These are phyloP conservation scores for Evansstolkia leycettana DNA, from an alignment of 495 filamentous ascomycete species.

Conservation along the genomic window DNA sequence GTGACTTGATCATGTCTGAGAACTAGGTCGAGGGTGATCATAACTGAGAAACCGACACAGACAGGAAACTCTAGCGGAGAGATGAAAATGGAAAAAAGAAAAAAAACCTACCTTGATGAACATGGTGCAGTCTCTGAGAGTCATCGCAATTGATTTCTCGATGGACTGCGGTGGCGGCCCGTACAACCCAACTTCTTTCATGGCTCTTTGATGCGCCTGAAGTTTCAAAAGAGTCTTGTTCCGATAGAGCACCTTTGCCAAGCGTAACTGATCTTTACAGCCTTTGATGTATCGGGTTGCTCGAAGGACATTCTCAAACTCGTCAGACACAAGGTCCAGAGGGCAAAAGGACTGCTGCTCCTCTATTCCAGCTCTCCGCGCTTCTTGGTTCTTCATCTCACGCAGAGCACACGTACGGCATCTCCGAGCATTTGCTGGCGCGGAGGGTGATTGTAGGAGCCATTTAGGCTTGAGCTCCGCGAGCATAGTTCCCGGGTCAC, in stretches of 20 bases:
- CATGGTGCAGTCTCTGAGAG: constrained; percentile 75
- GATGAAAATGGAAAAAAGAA: background rate
- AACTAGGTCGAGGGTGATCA: too few relatives aligned
- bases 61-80: background rate
- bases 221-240: constrained; percentile 25
- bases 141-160: constrained; percentile 57
- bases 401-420: constrained; percentile 82
- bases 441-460: constrained; percentile 72
- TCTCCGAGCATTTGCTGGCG: constrained; percentile 47
- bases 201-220: constrained; percentile 19
- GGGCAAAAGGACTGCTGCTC: constrained; percentile 41
- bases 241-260: constrained; percentile 24
- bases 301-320: constrained; percentile 23
- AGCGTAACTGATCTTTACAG: constrained; percentile 20
- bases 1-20: constrained; percentile 1
- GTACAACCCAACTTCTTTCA: constrained; percentile 23
- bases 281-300: constrained; percentile 25
- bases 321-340: constrained; percentile 37
- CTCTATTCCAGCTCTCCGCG: constrained; percentile 8
- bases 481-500: constrained; percentile 30
- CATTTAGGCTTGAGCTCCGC: constrained; percentile 94
- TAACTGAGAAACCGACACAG: too few relatives aligned
- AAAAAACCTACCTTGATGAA: constrained; percentile 51
- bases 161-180: constrained; percentile 19
- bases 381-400: constrained; percentile 38